Percentiles rank a stretch among this genome's conserved stretches.
phyloP scores from a whole-genome alignment of 2,329 filamentous ascomycete species.

The Didymella exigua region DNA sequence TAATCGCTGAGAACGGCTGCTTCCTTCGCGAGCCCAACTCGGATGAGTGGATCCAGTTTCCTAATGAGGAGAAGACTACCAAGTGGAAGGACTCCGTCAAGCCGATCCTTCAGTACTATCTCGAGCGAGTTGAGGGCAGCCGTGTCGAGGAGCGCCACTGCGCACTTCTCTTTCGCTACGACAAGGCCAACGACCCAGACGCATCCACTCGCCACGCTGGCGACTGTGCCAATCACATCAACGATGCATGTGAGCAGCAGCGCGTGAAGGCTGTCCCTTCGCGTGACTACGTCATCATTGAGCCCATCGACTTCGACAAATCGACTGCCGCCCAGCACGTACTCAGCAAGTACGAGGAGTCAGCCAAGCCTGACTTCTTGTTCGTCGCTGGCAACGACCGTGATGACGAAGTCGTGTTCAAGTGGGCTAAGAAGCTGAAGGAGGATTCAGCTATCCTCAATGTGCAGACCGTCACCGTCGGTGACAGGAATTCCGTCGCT shows the following conservation, averaged over 20 bases:
- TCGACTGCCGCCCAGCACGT: constrained; percentile 78
- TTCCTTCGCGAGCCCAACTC: constrained; percentile 75
- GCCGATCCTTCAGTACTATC: constrained; percentile 84
- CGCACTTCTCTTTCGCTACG: constrained; percentile 89
- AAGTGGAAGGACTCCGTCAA: constrained; percentile 85
- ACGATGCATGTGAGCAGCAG: constrained; percentile 85
- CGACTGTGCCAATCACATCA: constrained; percentile 93
- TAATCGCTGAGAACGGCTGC: constrained; percentile 94
- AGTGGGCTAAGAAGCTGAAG: constrained; percentile 83
- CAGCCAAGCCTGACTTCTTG: constrained; percentile 71
- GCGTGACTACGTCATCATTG: constrained; percentile 81
- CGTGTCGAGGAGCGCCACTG: constrained; percentile 91
- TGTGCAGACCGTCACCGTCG: constrained; percentile 84
- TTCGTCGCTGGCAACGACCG: constrained; percentile 89
- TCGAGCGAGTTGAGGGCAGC: constrained; percentile 85
- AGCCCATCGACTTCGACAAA: constrained; percentile 87
- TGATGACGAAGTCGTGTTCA: constrained; percentile 92
- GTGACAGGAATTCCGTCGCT: constrained; percentile 86
- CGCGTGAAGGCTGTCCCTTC: constrained; percentile 82
- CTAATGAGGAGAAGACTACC: constrained; percentile 70
- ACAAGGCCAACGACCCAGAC: constrained; percentile 76
- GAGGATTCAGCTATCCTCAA: constrained; percentile 57
- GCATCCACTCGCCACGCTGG: constrained; percentile 79
- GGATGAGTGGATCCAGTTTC: constrained; percentile 77
- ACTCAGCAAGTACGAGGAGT: constrained; percentile 56